Conservation (phyloP, 2,329 filamentous ascomycete species). For the Phyllosticta citriasiana region DNA sequence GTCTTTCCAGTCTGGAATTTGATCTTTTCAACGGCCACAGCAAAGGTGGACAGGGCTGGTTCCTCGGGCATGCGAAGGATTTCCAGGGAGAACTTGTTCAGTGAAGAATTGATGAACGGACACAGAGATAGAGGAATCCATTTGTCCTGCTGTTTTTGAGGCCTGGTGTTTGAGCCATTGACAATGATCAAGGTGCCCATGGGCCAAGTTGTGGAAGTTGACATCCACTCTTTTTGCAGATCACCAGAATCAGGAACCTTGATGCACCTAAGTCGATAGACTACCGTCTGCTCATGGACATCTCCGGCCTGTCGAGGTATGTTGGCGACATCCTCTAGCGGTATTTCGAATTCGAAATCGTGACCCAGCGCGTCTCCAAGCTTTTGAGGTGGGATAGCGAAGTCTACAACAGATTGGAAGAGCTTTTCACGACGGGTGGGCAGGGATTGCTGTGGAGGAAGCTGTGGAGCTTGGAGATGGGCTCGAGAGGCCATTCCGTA, state of each 20-base stretch:
- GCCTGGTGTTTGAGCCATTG: background rate
- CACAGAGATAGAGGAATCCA: background rate
- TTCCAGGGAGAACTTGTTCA: background rate
- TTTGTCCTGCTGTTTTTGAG: background rate
- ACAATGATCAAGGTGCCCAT: background rate
- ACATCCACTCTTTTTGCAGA: background rate
- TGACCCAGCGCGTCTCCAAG: conserved; percentile 13
- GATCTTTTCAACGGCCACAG: background rate
- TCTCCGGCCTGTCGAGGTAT: conserved; percentile 22
- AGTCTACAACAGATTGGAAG: conserved; percentile 49
- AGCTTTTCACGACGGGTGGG: conserved; percentile 17
- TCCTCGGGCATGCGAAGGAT: background rate
- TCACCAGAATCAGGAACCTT: background rate
- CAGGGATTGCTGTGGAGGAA: background rate
- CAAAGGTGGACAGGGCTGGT: conserved; percentile 18
- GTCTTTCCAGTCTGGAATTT: conserved; percentile 13
- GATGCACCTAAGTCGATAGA: conserved; percentile 62
- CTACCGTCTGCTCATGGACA: conserved; percentile 30
- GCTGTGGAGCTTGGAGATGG: background rate
- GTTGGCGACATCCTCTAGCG: conserved; percentile 24
- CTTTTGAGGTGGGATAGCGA: conserved; percentile 39
- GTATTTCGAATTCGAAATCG: background rate
- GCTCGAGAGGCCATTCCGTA: background rate
- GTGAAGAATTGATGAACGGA: background rate
- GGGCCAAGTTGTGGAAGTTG: background rate